Evolutionary conservation across 2,329 filamentous ascomycete genomes (phyloP).

Genomic region (Myriosclerotinia curreyana): DNA sequence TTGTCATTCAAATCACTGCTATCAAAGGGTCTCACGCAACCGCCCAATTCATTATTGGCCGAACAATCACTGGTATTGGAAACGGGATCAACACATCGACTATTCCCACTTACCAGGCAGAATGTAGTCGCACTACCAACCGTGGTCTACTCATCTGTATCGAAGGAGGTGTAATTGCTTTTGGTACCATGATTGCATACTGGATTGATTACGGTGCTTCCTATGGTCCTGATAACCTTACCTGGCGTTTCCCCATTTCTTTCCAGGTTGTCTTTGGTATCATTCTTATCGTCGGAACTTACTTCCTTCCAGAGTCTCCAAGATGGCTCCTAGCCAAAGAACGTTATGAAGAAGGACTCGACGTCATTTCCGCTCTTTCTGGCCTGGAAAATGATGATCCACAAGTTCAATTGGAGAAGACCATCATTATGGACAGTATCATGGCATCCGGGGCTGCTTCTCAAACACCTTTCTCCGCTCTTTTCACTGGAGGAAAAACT

Average conservation of each 20-base stretch:
- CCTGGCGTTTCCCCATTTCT: slow-evolving; percentile 84
- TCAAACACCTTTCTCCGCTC: slow-evolving; percentile 41
- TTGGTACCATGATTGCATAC: slow-evolving; percentile 76
- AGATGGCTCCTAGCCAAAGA: slow-evolving; percentile 96
- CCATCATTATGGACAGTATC: slow-evolving; percentile 42
- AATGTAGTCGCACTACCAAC: slow-evolving; percentile 43
- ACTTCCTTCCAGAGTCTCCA: slow-evolving; percentile 93
- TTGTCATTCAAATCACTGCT: slow-evolving; percentile 44
- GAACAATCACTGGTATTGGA: slow-evolving; percentile 50
- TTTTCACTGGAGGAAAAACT: slow-evolving; percentile 52
- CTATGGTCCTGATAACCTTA: slow-evolving; percentile 76
- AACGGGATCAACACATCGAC: slow-evolving; percentile 52
- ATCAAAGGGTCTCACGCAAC: slow-evolving; percentile 42
- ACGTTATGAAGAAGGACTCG: slow-evolving; percentile 93
- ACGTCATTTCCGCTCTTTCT: slow-evolving; percentile 94
- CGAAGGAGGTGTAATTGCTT: slow-evolving; percentile 57
- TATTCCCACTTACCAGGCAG: slow-evolving; percentile 63
- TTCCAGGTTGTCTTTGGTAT: slow-evolving; percentile 93
- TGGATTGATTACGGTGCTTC: slow-evolving; percentile 98
- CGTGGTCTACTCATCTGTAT: slow-evolving; percentile 51
- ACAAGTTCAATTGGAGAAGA: slow-evolving; percentile 37
- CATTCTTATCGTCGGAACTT: slow-evolving; percentile 75
- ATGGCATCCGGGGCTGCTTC: slow-evolving; percentile 38
- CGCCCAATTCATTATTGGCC: slow-evolving; percentile 55
- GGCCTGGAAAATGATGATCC: slow-evolving; percentile 55